A percentile compares a stretch with the other conserved stretches of the same genome.
phyloP scores from a whole-genome alignment of 2,329 filamentous ascomycete genomes.

The Thielaviopsis populi region DNA sequence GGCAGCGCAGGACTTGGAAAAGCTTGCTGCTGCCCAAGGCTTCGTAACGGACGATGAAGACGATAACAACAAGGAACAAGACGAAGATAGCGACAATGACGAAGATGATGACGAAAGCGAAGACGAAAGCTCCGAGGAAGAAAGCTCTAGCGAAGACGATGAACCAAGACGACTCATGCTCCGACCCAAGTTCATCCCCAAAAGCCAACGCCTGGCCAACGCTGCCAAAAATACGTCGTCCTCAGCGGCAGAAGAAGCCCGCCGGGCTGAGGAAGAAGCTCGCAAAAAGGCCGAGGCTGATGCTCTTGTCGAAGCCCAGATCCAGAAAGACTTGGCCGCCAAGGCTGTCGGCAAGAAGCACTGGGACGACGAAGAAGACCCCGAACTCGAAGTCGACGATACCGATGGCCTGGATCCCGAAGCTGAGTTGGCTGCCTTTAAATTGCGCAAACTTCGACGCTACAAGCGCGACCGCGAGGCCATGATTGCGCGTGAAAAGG shows the following conservation, averaged over 20 bases:
- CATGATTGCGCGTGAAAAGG: conserved; percentile 70
- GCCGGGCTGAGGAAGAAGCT: conserved; percentile 39
- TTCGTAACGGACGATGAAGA: conserved; percentile 44
- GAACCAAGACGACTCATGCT: conserved; percentile 42
- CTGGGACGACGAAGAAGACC: conserved; percentile 62
- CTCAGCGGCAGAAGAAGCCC: conserved; percentile 22
- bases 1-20: conserved; percentile 24
- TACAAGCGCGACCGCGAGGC: conserved; percentile 74
- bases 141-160: conserved; percentile 40
- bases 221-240: conserved; percentile 18
- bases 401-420: conserved; percentile 75
- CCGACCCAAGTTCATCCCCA: conserved; percentile 49
- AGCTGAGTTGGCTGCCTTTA: conserved; percentile 85
- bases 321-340: conserved; percentile 65
- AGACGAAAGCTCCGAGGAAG: conserved; percentile 27
- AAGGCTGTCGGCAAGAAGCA: conserved; percentile 63
- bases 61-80: conserved; percentile 20
- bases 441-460: conserved; percentile 75
- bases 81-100: conserved; percentile 24
- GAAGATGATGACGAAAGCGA: conserved; percentile 30
- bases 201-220: conserved; percentile 33
- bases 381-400: conserved; percentile 71
- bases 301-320: conserved; percentile 72
- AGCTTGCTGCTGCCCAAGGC: conserved; percentile 41
- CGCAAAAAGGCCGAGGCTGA: conserved; percentile 58